Evolutionary conservation across 2,329 filamentous ascomycete species (phyloP).

Genomic region (Xylariaceae sp.): DNA sequence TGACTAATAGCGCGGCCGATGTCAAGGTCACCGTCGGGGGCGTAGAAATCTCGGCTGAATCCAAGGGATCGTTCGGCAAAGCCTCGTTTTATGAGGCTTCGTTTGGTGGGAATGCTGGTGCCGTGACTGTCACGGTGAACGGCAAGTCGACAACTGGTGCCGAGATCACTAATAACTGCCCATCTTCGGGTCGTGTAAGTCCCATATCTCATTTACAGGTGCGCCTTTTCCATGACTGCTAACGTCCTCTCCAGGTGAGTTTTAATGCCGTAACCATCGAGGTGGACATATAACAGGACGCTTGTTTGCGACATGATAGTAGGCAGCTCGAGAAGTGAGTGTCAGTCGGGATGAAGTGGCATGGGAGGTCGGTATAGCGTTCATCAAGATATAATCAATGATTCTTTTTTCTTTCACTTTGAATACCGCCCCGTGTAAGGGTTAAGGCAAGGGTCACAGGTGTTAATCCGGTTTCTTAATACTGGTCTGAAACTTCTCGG

Average conservation of each 20-base stretch:
- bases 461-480: constrained; percentile 40
- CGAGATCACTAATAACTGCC: constrained; percentile 31
- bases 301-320: background rate
- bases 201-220: background rate
- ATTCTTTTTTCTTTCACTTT: background rate
- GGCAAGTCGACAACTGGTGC: constrained; percentile 34
- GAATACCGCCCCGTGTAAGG: background rate
- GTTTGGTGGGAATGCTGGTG: constrained; percentile 34
- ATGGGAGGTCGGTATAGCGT: background rate
- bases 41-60: constrained; percentile 26
- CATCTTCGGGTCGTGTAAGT: constrained; percentile 27
- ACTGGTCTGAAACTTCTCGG: constrained; percentile 49
- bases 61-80: constrained; percentile 26
- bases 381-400: background rate
- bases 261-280: constrained; percentile 34
- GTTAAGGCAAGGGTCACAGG: too few relatives aligned
- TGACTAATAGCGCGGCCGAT: constrained; percentile 29
- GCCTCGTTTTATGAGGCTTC: constrained; percentile 35
- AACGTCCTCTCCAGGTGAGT: constrained; percentile 25
- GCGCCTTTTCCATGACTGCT: constrained; percentile 3
- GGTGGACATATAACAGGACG: constrained; percentile 17
- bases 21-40: constrained; percentile 35
- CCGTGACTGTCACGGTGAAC: constrained; percentile 35
- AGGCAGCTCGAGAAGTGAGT: too few relatives aligned
- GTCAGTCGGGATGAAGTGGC: too few relatives aligned